These are phyloP conservation scores for Cercospora nicotianae DNA, from an alignment of 2,329 filamentous ascomycete genomes.

Conservation along the genomic window DNA sequence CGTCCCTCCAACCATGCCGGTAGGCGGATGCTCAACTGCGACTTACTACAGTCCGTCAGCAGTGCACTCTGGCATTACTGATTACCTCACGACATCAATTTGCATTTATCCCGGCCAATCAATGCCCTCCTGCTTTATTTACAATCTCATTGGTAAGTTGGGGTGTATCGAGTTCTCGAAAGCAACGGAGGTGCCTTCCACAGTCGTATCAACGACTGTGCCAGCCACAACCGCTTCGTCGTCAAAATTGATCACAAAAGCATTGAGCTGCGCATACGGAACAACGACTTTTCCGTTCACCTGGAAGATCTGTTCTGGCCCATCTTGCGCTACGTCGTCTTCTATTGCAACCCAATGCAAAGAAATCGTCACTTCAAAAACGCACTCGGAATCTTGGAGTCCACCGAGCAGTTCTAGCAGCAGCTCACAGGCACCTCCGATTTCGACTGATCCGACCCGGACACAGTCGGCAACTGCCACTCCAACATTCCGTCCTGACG, in stretches of 20 bases:
- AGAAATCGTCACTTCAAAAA: not conserved
- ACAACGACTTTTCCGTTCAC: constrained; percentile 5
- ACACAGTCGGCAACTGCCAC: not conserved
- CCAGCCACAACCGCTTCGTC: not conserved
- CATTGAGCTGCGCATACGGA: constrained; percentile 5
- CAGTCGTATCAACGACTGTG: not conserved
- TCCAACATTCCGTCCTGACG: not conserved
- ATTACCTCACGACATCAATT: not conserved
- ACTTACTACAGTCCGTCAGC: constrained; percentile 2
- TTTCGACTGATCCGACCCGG: not conserved
- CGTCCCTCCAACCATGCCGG: not conserved
- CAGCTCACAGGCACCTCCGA: not conserved
- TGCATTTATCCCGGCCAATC: not conserved
- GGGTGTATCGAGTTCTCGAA: not conserved
- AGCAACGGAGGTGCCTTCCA: not conserved
- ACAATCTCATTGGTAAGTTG: not conserved
- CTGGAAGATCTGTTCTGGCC: not conserved
- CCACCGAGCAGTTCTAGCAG: not conserved
- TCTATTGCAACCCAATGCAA: not conserved
- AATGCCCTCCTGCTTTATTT: not conserved
- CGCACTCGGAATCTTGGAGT: not conserved
- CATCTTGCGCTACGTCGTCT: constrained; percentile 1
- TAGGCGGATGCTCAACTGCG: constrained; percentile 4
- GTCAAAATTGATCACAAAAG: not conserved
- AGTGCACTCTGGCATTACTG: not conserved